phyloP scores from a whole-genome alignment of 202 grass and related monocot species.

The Setaria viridis region DNA sequence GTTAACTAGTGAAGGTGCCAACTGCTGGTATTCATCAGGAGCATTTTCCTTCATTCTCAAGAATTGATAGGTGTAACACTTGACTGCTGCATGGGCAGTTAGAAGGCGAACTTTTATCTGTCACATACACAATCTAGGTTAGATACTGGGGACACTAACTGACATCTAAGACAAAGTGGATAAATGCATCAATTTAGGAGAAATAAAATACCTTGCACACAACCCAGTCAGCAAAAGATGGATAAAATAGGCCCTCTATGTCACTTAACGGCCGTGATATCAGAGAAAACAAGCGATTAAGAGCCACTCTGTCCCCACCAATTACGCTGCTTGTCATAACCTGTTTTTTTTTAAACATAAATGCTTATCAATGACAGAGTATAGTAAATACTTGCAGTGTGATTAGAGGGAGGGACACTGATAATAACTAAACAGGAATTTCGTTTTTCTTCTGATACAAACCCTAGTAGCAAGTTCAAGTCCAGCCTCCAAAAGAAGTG shows the following conservation, averaged over 20 bases:
- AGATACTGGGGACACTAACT: conserved; percentile 32
- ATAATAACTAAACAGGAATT: conserved; percentile 5
- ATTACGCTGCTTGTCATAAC: conserved; percentile 92
- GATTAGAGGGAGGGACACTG: background rate
- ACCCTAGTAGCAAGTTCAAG: conserved; percentile 93
- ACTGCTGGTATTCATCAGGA: conserved; percentile 87
- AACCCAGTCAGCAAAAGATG: conserved; percentile 99
- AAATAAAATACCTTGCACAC: conserved; percentile 88
- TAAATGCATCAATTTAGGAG: conserved; percentile 14
- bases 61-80: conserved; percentile 88
- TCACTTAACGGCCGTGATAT: conserved; percentile 88
- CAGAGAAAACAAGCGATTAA: conserved; percentile 87
- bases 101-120: conserved; percentile 93
- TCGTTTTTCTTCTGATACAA: conserved; percentile 21
- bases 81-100: conserved; percentile 94
- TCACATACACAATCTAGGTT: conserved; percentile 40
- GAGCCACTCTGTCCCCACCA: conserved; percentile 82
- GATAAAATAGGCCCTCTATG: conserved; percentile 88
- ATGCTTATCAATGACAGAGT: conserved; percentile 15
- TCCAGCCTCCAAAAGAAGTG: conserved; percentile 95
- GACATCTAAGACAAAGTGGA: conserved; percentile 29
- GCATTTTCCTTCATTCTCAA: conserved; percentile 70
- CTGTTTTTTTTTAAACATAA: conserved; percentile 55
- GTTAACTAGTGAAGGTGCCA: conserved; percentile 78
- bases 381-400: conserved; percentile 22